Conservation (phyloP, 768 basidiomycete genomes). For the Suillus bovinus region DNA sequence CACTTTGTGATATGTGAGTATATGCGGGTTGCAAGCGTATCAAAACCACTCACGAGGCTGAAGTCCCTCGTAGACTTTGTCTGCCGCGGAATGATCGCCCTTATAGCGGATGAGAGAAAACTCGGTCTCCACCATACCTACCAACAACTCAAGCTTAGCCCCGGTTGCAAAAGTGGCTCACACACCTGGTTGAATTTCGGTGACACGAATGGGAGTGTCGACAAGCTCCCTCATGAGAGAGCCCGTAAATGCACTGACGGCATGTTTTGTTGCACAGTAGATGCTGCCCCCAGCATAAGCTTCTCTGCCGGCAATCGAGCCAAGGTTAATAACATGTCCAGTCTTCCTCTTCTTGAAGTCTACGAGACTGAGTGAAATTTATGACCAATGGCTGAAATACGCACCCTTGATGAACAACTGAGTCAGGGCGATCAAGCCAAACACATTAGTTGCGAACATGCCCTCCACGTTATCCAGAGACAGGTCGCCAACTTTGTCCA, state of each 20-base stretch:
- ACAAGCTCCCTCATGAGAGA: conserved; percentile 85
- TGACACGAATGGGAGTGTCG: conserved; percentile 89
- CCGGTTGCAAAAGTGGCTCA: conserved; percentile 13
- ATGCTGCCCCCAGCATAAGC: conserved; percentile 90
- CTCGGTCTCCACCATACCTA: conserved; percentile 87
- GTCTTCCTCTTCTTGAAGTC: conserved; percentile 77
- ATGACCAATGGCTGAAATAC: not conserved
- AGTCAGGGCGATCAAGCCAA: conserved; percentile 82
- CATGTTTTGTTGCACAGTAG: conserved; percentile 90
- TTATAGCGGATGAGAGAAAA: conserved; percentile 91
- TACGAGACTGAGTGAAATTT: conserved; percentile 28
- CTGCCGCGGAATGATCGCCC: conserved; percentile 79
- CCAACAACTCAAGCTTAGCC: conserved; percentile 4
- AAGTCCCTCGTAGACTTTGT: conserved; percentile 89
- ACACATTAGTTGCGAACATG: conserved; percentile 82
- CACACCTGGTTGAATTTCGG: conserved; percentile 90
- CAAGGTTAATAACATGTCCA: conserved; percentile 93
- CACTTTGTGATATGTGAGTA: conserved; percentile 45
- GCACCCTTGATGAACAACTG: conserved; percentile 68
- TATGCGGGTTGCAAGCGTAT: conserved; percentile 1
- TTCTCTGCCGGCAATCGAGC: conserved; percentile 88
- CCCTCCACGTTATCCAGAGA: conserved; percentile 74
- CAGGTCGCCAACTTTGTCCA: conserved; percentile 85
- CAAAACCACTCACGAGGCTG: conserved; percentile 69
- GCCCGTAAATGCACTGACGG: conserved; percentile 84